Evolutionary conservation across 2,329 filamentous ascomycete species (phyloP).

Genomic region (Ophiostoma ulmi): DNA sequence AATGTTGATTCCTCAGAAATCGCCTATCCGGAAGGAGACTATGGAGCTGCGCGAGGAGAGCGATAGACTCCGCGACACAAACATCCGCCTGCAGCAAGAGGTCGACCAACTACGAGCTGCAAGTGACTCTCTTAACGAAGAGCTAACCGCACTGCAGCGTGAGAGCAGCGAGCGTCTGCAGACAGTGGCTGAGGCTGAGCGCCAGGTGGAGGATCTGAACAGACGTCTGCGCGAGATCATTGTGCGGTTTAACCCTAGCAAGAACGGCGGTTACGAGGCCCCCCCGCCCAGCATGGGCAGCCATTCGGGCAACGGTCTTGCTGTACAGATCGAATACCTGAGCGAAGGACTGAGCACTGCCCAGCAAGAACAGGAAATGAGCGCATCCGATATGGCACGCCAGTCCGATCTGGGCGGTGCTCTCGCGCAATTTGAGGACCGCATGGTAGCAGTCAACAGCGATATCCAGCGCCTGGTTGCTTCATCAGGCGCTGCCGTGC

Average conservation of each 20-base stretch:
- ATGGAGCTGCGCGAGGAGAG: slow-evolving; percentile 46
- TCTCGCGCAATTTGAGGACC: slow-evolving; percentile 45
- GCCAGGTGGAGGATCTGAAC: slow-evolving; percentile 63
- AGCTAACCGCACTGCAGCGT: slow-evolving; percentile 37
- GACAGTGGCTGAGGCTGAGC: slow-evolving; percentile 57
- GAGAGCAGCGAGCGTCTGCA: slow-evolving; percentile 41
- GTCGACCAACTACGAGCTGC: slow-evolving; percentile 34
- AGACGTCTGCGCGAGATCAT: slow-evolving; percentile 62
- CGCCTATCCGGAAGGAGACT: slow-evolving; percentile 40
- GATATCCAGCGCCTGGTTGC: slow-evolving; percentile 57
- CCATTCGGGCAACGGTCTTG: slow-evolving; percentile 46
- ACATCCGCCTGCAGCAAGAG: slow-evolving; percentile 32
- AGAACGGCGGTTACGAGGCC: slow-evolving; percentile 43
- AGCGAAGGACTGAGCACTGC: slow-evolving; percentile 60
- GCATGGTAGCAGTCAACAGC: slow-evolving; percentile 58
- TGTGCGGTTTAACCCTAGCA: slow-evolving; percentile 55
- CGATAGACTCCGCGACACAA: slow-evolving; percentile 27
- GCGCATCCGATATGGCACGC: slow-evolving; percentile 23
- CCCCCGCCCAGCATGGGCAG: slow-evolving; percentile 39
- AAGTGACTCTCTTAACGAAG: slow-evolving; percentile 34
- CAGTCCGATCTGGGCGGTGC: slow-evolving; percentile 30
- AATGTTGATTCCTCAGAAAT: slow-evolving; percentile 1
- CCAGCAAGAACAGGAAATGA: slow-evolving; percentile 48
- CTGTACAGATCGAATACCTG: slow-evolving; percentile 63
- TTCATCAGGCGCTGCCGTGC: slow-evolving; percentile 38